Conservation (phyloP, 306 rosid genomes). For the Dalbergia oliveri region DNA sequence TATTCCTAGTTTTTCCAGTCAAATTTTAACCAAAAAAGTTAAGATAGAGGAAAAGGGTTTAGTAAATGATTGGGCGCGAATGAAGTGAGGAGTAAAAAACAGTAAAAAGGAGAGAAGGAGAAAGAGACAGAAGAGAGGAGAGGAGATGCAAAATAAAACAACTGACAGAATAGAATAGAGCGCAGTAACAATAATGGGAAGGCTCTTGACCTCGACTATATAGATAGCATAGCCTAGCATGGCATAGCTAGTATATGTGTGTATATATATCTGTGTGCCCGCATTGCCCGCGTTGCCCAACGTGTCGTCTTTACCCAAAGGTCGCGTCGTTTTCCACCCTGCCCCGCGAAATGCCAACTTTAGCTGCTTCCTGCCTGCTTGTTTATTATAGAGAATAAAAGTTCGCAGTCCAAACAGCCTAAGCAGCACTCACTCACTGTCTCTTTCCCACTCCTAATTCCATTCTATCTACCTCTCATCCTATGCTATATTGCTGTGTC, state of each 20-base stretch:
- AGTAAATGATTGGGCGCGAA: neutral
- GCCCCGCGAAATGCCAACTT: constrained; percentile 39
- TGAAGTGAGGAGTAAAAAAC: neutral
- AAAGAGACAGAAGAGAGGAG: neutral
- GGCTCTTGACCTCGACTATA: constrained; percentile 59
- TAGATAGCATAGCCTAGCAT: neutral
- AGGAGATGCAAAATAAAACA: constrained; percentile 32
- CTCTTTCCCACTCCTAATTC: neutral
- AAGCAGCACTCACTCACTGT: neutral
- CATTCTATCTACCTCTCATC: too few relatives aligned
- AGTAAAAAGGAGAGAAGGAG: neutral
- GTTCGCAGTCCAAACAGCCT: neutral
- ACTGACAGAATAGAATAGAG: constrained; percentile 36
- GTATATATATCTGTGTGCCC: constrained; percentile 33
- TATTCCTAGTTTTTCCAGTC: neutral
- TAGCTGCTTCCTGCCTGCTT: too few relatives aligned
- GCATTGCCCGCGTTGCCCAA: constrained; percentile 61
- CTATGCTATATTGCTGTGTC: too few relatives aligned
- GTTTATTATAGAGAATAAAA: neutral
- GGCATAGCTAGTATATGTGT: neutral
- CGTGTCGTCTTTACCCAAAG: constrained; percentile 38
- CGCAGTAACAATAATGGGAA: neutral
- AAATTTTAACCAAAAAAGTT: neutral
- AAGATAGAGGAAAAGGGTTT: neutral
- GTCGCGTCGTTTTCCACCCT: constrained; percentile 65